Evolutionary conservation across 495 filamentous ascomycete genomes (phyloP), one percentile per base, ranked within the genome.

Genomic region (Apodospora peruviana): DNA sequence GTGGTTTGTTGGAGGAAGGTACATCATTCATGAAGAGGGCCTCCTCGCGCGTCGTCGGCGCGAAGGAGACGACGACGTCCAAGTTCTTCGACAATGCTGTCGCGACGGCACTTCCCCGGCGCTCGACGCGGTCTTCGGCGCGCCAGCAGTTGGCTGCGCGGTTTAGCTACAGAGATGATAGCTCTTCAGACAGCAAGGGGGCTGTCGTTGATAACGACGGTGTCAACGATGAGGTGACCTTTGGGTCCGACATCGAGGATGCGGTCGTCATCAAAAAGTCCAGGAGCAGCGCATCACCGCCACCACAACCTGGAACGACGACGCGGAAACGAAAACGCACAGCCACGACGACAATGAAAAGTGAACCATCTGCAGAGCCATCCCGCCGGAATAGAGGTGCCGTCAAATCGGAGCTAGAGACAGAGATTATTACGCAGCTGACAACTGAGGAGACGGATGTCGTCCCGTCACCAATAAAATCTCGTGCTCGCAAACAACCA

Each of bases 181-280:
- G 56, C 49, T n/a, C n/a, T n/a, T n/a, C n/a, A n/a, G n/a, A n/a
- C n/a, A n/a, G n/a, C n/a, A n/a, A n/a, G n/a, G n/a, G n/a, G n/a
- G n/a, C n/a, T n/a, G n/a, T n/a, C n/a, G n/a, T n/a, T 43, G 61
- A 21, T 53, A 47, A 59, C 7, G 57, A 65, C 36, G 45, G 53
- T 11, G 50, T 60, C 18, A 46, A 48, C n/a, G 50, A 47, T 18
- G 55, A 53, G 16, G 17, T 22, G 25, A 32, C 55, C 49, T 56
- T 59, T 45, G 54, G 56, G 0, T 61, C 66, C 14, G 85, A 89
- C 52, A 85, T 86, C 51, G 84, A 87, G 69, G 84, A 87, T 62
- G 65, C 77, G n/a, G 53, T 80, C 41, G 67, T 66, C 9, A n/a
- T n/a, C n/a, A n/a, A n/a, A n/a, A n/a, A n/a, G n/a, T 45, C 58